A percentile compares a stretch with the other conserved stretches of the same genome.
Conservation (phyloP, 345 rosid genomes). For the Pistacia vera region DNA sequence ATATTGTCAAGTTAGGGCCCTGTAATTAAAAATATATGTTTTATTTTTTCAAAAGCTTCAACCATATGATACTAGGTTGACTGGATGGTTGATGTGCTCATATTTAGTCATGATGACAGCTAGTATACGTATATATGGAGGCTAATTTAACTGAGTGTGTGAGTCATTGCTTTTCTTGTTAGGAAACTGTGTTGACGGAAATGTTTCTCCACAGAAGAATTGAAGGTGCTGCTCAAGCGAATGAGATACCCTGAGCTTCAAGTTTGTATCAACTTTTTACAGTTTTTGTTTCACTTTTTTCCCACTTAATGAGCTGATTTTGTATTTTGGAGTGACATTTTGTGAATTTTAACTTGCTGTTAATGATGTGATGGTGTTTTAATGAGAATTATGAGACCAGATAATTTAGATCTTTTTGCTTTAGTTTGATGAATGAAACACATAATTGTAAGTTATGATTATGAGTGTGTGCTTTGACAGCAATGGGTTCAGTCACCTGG, state of each 20-base stretch:
- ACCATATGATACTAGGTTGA: no score
- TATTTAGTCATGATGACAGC: no score
- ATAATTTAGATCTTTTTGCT: background rate
- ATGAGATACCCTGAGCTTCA: conserved; percentile 71
- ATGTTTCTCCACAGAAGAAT: conserved; percentile 25
- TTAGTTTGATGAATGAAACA: background rate
- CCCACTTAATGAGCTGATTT: background rate
- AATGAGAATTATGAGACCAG: background rate
- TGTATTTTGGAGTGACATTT: background rate
- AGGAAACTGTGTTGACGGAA: conserved; percentile 21
- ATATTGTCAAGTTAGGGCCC: no score
- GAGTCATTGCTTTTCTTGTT: background rate
- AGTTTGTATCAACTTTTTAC: conserved; percentile 34
- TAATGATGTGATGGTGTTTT: background rate
- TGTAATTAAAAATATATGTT: no score
- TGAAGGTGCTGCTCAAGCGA: conserved; percentile 69
- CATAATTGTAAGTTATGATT: background rate
- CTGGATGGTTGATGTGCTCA: no score
- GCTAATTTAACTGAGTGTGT: background rate
- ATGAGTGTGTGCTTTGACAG: conserved; percentile 33
- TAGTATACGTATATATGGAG: background rate
- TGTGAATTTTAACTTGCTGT: background rate
- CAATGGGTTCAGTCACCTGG: conserved; percentile 88
- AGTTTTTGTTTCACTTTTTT: background rate
- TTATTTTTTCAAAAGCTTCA: no score